These are phyloP conservation scores for Entomortierella chlamydospora DNA, from an alignment of 192 early-diverging fungal genomes.

Conservation along the genomic window DNA sequence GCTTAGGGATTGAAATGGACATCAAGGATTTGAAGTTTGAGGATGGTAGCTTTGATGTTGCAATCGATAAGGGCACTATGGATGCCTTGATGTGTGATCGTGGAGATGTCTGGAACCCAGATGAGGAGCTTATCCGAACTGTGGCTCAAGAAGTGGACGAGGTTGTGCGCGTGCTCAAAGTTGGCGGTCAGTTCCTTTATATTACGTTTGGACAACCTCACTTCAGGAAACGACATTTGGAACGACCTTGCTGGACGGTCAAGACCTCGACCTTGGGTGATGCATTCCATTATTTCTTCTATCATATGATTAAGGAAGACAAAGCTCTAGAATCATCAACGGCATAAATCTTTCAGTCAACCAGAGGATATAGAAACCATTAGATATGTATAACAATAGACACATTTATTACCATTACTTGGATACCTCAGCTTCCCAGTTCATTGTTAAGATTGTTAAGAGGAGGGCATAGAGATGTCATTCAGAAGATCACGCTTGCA, in stretches of 20 bases:
- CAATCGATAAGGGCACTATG: constrained; percentile 92
- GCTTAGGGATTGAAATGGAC: constrained; percentile 77
- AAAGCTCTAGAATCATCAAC: background rate
- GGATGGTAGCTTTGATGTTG: constrained; percentile 73
- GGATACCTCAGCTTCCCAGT: no score
- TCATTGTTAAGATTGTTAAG: background rate
- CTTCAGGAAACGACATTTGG: constrained; percentile 81
- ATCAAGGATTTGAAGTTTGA: constrained; percentile 77
- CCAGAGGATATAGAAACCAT: no score
- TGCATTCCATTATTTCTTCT: constrained; percentile 86
- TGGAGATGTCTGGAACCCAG: constrained; percentile 91
- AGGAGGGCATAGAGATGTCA: background rate
- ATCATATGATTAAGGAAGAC: constrained; percentile 68
- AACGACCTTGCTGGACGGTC: constrained; percentile 74
- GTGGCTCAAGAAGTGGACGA: constrained; percentile 81
- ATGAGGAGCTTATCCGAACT: constrained; percentile 71
- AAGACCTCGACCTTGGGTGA: constrained; percentile 76
- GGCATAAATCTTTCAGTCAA: constrained; percentile 1
- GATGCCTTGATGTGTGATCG: constrained; percentile 90
- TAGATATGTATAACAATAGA: no score
- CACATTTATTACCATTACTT: no score
- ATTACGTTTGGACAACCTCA: constrained; percentile 95
- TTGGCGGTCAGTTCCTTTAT: constrained; percentile 85
- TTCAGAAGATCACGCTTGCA: constrained; percentile 47
- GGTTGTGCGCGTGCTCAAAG: constrained; percentile 79